Conservation (phyloP, 805 yeast species). For the Candida gorgasii region DNA sequence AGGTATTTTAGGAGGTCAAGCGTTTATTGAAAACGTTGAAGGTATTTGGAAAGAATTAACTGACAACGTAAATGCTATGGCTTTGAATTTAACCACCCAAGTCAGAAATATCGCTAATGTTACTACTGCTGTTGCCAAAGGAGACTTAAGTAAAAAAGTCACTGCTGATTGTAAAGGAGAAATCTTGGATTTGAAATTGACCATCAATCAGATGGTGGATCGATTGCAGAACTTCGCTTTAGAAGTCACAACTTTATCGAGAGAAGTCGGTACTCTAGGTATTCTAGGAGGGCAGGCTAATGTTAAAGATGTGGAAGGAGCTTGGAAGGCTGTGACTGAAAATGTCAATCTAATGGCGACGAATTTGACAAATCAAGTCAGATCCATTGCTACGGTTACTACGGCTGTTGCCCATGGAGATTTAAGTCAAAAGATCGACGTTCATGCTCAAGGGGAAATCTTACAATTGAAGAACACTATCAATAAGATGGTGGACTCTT, state of each 20-base stretch:
- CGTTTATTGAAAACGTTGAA: slow-evolving; percentile 72
- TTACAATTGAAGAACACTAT: slow-evolving; percentile 82
- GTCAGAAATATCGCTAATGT: slow-evolving; percentile 86
- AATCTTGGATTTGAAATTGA: slow-evolving; percentile 45
- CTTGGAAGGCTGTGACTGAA: slow-evolving; percentile 51
- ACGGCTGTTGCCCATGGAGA: slow-evolving; percentile 93
- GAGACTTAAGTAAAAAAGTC: slow-evolving; percentile 77
- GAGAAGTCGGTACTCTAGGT: slow-evolving; percentile 50
- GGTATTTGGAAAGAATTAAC: slow-evolving; percentile 89
- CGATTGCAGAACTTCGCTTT: slow-evolving; percentile 49
- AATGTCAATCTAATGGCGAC: slow-evolving; percentile 51
- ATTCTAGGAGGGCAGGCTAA: slow-evolving; percentile 52
- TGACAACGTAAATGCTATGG: slow-evolving; percentile 90
- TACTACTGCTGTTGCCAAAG: slow-evolving; percentile 84
- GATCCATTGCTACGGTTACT: slow-evolving; percentile 87
- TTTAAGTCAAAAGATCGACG: slow-evolving; percentile 79
- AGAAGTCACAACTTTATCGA: slow-evolving; percentile 47
- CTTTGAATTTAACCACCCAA: slow-evolving; percentile 81
- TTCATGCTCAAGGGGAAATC: slow-evolving; percentile 89
- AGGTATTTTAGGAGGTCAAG: slow-evolving; percentile 88
- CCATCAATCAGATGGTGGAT: slow-evolving; percentile 54
- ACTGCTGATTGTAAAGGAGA: slow-evolving; percentile 83
- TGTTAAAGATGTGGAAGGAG: slow-evolving; percentile 52
- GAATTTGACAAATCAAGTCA: slow-evolving; percentile 68
- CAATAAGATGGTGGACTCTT: slow-evolving; percentile 90